Conservation (phyloP, 2,329 filamentous ascomycete genomes). For the Colletotrichum ledebouriae region DNA sequence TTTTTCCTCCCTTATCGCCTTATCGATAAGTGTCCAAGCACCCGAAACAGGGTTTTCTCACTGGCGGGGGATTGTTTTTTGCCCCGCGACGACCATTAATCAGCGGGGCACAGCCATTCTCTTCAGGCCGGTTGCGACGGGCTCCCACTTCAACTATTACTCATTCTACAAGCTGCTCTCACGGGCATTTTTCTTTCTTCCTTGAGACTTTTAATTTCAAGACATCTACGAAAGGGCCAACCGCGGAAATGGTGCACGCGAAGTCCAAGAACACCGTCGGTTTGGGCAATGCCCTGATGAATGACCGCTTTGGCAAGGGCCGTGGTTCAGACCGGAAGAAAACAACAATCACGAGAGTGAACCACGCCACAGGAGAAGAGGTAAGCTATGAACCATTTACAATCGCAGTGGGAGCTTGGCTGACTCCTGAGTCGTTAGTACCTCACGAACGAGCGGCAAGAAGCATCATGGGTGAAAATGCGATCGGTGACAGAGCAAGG, state of each 20-base stretch:
- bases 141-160: conserved; percentile 41
- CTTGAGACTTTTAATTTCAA: conserved; percentile 13
- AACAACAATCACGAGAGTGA: conserved; percentile 73
- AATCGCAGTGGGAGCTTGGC: background rate
- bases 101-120: conserved; percentile 45
- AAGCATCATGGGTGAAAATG: conserved; percentile 99
- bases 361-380: conserved; percentile 84
- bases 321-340: conserved; percentile 88
- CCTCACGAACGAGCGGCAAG: conserved; percentile 89
- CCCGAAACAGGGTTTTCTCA: conserved; percentile 27
- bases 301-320: conserved; percentile 95
- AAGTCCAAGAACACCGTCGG: conserved; percentile 97
- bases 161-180: conserved; percentile 35
- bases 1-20: conserved; percentile 31
- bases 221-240: conserved; percentile 3
- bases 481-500: conserved; percentile 97
- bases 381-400: conserved; percentile 52
- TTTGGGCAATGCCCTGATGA: conserved; percentile 98
- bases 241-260: conserved; percentile 69
- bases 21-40: conserved; percentile 39
- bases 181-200: conserved; percentile 26
- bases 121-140: conserved; percentile 32
- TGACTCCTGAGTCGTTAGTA: conserved; percentile 67
- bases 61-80: conserved; percentile 41
- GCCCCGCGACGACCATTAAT: conserved; percentile 46